Conservation (phyloP, 2,329 filamentous ascomycete genomes). For the Colletotrichum higginsianum region DNA sequence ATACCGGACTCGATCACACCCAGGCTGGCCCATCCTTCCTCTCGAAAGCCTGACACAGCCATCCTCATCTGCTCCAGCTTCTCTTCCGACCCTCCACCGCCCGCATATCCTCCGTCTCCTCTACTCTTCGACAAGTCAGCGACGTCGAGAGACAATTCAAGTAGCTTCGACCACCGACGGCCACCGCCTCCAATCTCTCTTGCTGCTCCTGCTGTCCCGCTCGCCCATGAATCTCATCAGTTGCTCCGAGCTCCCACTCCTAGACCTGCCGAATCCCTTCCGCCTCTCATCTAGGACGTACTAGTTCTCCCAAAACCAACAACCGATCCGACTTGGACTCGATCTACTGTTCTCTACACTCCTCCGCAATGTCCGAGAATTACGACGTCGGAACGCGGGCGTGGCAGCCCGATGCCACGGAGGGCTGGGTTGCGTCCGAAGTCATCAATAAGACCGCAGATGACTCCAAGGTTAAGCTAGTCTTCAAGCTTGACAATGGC, state of each 20-base stretch:
- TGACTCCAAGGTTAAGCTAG: constrained; percentile 88
- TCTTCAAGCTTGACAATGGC: constrained; percentile 93
- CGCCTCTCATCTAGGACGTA: constrained; percentile 24
- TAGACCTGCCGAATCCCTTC: constrained; percentile 35
- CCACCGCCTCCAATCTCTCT: constrained; percentile 10
- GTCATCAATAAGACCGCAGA: constrained; percentile 87
- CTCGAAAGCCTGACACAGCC: neutral
- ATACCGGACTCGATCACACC: constrained; percentile 8
- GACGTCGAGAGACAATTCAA: neutral
- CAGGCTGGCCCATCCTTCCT: constrained; percentile 20
- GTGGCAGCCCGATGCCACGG: constrained; percentile 96
- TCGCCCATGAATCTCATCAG: constrained; percentile 41
- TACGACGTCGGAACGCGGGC: constrained; percentile 98
- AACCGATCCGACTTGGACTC: constrained; percentile 22
- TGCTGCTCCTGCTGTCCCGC: constrained; percentile 15
- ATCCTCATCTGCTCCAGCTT: neutral
- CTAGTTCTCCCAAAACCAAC: constrained; percentile 37
- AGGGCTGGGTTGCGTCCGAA: constrained; percentile 98
- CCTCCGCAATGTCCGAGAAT: constrained; percentile 83
- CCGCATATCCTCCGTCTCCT: neutral
- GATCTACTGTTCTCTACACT: constrained; percentile 33
- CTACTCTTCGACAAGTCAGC: constrained; percentile 13
- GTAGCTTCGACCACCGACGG: constrained; percentile 15
- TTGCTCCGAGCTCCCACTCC: constrained; percentile 37
- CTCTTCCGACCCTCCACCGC: neutral